phyloP scores from a whole-genome alignment of 257 asterid species.

The Solanum sitiens region DNA sequence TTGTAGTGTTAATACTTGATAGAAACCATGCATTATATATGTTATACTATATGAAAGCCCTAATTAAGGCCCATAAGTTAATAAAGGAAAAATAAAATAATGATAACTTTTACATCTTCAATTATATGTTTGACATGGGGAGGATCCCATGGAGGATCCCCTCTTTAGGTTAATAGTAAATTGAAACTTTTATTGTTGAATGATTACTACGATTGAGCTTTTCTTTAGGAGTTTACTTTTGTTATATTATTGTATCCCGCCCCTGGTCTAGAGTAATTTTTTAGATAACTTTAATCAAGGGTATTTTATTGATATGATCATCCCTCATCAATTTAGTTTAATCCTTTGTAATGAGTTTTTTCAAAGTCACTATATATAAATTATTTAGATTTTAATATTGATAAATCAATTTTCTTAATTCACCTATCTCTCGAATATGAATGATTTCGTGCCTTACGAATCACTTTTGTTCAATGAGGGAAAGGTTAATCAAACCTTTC shows the following conservation, averaged over 20 bases:
- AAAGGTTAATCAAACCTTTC: neutral
- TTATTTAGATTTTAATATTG: neutral
- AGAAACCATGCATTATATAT: neutral
- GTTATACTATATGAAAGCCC: neutral
- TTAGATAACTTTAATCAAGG: neutral
- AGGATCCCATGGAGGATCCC: conserved; percentile 39
- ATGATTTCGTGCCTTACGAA: neutral
- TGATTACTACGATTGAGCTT: conserved; percentile 31
- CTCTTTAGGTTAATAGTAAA: conserved; percentile 48
- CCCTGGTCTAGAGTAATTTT: neutral
- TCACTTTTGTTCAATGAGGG: neutral
- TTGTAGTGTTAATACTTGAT: neutral
- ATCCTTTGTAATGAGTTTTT: neutral
- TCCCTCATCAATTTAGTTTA: neutral
- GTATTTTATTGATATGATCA: neutral
- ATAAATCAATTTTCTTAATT: neutral
- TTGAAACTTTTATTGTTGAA: conserved; percentile 45
- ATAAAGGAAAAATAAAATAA: neutral
- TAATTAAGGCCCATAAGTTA: neutral
- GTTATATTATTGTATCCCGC: neutral
- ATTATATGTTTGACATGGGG: conserved; percentile 17
- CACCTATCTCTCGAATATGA: neutral
- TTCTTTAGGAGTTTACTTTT: conserved; percentile 11
- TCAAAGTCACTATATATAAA: neutral
- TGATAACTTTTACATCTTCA: conserved; percentile 6